Evolutionary conservation across 164 flowering plant species (phyloP).

Genomic region (Vitis labrusca): DNA sequence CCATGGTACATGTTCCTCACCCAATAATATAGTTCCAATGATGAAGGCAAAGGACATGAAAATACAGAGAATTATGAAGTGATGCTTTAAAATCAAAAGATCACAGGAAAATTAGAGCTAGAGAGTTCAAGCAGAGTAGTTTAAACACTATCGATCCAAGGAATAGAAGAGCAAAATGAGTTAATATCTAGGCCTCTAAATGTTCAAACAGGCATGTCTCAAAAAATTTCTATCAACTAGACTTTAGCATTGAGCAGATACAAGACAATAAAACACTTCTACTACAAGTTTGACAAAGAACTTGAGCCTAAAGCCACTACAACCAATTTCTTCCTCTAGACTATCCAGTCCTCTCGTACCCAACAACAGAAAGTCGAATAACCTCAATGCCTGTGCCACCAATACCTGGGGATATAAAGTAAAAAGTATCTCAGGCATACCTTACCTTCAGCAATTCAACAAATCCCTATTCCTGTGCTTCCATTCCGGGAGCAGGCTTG

Average conservation of each 20-base stretch:
- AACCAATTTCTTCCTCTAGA: background rate
- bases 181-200: no score
- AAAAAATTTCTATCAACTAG: no score
- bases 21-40: no score
- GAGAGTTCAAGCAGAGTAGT: no score
- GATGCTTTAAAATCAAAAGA: no score
- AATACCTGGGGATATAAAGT: background rate
- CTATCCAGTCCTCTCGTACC: background rate
- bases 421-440: background rate
- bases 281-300: background rate
- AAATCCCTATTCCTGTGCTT: constrained; percentile 34
- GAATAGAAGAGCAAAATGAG: no score
- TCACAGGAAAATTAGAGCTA: no score
- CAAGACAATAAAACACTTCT: background rate
- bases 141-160: no score
- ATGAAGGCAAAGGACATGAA: no score
- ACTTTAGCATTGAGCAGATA: background rate
- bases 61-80: no score
- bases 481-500: constrained; percentile 66
- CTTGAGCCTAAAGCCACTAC: background rate
- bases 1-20: no score
- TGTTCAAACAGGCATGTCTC: no score
- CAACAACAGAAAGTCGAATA: constrained; percentile 2
- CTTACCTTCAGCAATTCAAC: constrained; percentile 1
- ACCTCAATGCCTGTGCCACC: background rate